Evolutionary conservation across 768 basidiomycete species (phyloP), one percentile per base, ranked within the genome.

Genomic region (Lactarius sanguifluus): DNA sequence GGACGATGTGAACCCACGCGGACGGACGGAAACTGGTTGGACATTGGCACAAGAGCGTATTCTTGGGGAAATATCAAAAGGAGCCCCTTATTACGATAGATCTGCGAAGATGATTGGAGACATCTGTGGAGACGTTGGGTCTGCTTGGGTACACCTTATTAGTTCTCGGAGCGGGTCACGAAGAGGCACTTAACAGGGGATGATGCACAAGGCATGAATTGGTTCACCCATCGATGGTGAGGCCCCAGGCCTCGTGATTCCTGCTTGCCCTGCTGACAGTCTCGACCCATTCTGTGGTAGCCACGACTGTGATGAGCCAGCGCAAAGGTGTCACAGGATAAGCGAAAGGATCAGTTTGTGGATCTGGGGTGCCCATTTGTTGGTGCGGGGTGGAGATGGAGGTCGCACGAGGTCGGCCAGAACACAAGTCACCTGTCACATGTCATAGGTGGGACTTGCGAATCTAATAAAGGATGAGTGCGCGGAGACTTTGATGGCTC

Each of bases 381-480:
- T 23, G 20, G 23, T 18, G 47, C 18, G 9, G 43, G 20, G 43
- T 4, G 50, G 50, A 15, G 50, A 15, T 15, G 50, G 47, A 25
- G 47, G 47, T 50, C n/a, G 4, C 47, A 50, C 23, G 47, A 28
- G 15, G 13, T 9, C 41, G 32, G 34, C 25, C 57, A 38, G 54
- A 43, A 34, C 50, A n/a, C 40, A 25, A 40, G 13, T 56, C 8
- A 8, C n/a, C 5, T 30, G 36, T 30, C 52, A 54, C 15, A 38
- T 30, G 36, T 30, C 52, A 54, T 38, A 38, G 38, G 38, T 55
- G 50, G 64, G 16, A 41, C 34, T 54, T 65, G 59, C 12, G n/a
- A 50, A 50, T 55, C 60, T 36, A 32, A 59, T 28, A 38, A 23
- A 23, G 43, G 52, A 38, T 54, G 59, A 60, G 57, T 32, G 41